A percentile compares a stretch with the other conserved stretches of the same genome.
Evolutionary conservation across 352 stramenopile genomes (phyloP).

Genomic region (Pythium dissimile): DNA sequence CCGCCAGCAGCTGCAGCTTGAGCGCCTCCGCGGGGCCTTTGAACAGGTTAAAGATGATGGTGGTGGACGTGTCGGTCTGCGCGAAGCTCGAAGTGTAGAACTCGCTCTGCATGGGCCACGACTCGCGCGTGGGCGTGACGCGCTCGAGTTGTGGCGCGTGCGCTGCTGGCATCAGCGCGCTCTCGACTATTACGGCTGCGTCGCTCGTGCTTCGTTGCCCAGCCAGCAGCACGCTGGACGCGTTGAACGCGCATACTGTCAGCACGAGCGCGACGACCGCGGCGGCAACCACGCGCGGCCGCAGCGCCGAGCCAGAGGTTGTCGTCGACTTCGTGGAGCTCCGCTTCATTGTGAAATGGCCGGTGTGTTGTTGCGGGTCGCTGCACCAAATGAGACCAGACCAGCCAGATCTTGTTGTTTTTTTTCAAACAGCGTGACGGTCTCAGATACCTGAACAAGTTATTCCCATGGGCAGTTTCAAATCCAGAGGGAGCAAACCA

Average conservation of each 20-base stretch:
- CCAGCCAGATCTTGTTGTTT: no score
- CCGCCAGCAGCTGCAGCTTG: constrained; percentile 37
- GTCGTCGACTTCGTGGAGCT: neutral
- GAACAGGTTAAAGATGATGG: constrained; percentile 76
- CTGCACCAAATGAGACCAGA: no score
- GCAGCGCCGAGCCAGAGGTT: neutral
- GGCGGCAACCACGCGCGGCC: neutral
- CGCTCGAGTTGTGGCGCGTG: no score
- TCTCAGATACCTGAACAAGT: no score
- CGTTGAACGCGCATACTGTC: neutral
- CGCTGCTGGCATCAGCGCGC: no score
- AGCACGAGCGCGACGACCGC: neutral
- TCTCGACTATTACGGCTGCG: neutral
- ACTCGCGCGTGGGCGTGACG: constrained; percentile 3
- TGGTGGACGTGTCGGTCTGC: constrained; percentile 46
- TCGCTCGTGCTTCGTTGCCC: neutral
- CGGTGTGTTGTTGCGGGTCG: neutral
- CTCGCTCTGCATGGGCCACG: constrained; percentile 33
- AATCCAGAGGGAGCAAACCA: no score
- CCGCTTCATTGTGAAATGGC: neutral
- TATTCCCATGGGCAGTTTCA: no score
- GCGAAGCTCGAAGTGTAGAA: constrained; percentile 43
- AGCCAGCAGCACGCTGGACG: neutral
- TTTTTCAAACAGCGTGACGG: no score
- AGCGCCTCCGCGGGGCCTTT: constrained; percentile 45